phyloP scores from a whole-genome alignment of 2,329 filamentous ascomycete species.

The Cucurbitaria berberidis region DNA sequence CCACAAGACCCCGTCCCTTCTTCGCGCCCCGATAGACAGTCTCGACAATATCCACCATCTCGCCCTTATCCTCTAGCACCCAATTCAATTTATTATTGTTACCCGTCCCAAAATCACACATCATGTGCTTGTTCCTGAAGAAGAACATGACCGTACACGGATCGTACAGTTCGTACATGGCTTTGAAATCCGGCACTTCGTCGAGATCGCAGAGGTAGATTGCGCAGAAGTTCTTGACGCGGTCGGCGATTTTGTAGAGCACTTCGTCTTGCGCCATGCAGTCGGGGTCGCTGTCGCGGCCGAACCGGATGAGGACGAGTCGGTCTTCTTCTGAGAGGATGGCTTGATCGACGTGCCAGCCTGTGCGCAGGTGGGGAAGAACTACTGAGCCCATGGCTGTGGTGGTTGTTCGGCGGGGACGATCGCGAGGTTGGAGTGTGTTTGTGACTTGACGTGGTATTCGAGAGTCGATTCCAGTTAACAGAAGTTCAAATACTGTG shows the following conservation, averaged over 20 bases:
- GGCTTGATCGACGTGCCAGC: constrained; percentile 98
- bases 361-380: constrained; percentile 86
- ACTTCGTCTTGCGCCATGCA: constrained; percentile 89
- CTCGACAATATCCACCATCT: constrained; percentile 97
- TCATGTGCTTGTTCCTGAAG: constrained; percentile 98
- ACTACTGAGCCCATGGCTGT: constrained; percentile 80
- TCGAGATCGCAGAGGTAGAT: constrained; percentile 92
- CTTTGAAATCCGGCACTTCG: constrained; percentile 70
- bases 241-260: constrained; percentile 90
- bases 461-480: neutral
- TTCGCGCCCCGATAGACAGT: constrained; percentile 98
- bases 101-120: constrained; percentile 93
- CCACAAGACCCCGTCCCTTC: constrained; percentile 94
- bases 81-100: constrained; percentile 99
- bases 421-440: neutral
- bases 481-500: too few relatives aligned
- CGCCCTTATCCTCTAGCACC: constrained; percentile 96
- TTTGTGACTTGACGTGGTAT: neutral
- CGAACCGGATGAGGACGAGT: constrained; percentile 91
- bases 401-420: neutral
- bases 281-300: constrained; percentile 82
- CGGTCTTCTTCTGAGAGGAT: constrained; percentile 81
- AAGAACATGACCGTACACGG: constrained; percentile 97
- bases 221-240: constrained; percentile 85
- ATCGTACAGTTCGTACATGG: constrained; percentile 93